Conservation (phyloP, 495 filamentous ascomycete genomes). For the Cercophora scortea region DNA sequence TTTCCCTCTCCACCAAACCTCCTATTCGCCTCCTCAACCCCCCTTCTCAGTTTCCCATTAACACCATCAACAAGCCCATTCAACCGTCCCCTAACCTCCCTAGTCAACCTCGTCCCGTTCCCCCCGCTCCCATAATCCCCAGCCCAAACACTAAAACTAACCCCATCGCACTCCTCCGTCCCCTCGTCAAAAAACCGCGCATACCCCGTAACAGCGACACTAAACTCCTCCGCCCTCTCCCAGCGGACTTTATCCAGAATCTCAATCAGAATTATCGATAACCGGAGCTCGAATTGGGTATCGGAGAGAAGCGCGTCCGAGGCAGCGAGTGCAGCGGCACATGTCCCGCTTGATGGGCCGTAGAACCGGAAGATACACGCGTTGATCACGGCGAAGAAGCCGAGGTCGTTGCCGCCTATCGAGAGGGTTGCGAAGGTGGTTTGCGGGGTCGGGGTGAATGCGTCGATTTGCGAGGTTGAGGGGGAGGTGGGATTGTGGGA, state of each 20-base stretch:
- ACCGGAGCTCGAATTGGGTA: conserved; percentile 25
- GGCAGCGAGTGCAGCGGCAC: conserved; percentile 26
- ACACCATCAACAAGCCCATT: conserved; percentile 31
- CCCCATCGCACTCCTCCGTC: conserved; percentile 34
- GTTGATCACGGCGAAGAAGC: conserved; percentile 40
- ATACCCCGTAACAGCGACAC: conserved; percentile 38
- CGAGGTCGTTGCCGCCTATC: conserved; percentile 43
- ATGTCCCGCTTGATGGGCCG: conserved; percentile 34
- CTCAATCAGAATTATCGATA: conserved; percentile 27
- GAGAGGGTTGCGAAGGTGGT: conserved; percentile 37
- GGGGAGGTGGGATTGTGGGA: conserved; percentile 13
- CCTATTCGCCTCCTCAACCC: conserved; percentile 21
- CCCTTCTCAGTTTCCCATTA: conserved; percentile 24
- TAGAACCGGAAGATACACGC: conserved; percentile 42
- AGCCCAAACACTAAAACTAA: conserved; percentile 34
- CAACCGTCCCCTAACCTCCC: conserved; percentile 23
- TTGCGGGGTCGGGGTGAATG: conserved; percentile 17
- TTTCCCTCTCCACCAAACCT: too few species aligned
- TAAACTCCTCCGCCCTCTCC: conserved; percentile 31
- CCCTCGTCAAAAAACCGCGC: conserved; percentile 40
- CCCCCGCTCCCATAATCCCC: too few species aligned
- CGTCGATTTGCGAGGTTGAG: conserved; percentile 24
- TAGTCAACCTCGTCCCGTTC: conserved; percentile 22
- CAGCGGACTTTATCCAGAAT: conserved; percentile 29
- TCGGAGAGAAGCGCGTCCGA: conserved; percentile 17